Conservation (phyloP, 257 asterid species). For the Ocimum tenuiflorum region DNA sequence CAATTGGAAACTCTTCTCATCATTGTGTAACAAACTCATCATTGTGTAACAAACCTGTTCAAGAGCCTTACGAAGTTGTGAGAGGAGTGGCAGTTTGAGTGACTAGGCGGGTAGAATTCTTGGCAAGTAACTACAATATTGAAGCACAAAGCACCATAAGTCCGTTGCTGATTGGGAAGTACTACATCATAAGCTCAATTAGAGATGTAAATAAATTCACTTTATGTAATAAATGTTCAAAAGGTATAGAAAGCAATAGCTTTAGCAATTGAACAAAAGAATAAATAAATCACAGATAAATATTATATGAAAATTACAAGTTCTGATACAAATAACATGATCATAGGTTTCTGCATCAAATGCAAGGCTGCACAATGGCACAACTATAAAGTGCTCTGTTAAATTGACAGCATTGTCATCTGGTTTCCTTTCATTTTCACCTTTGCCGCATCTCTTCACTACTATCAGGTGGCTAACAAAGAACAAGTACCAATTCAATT, state of each 20-base stretch:
- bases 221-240: too few relatives aligned
- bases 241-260: too few relatives aligned
- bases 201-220: background rate
- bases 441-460: too few relatives aligned
- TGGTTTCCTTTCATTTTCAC: background rate
- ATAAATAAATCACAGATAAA: too few relatives aligned
- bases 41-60: conserved; percentile 53
- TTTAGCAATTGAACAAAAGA: too few relatives aligned
- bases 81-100: conserved; percentile 63
- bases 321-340: background rate
- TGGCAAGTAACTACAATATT: conserved; percentile 58
- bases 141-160: background rate
- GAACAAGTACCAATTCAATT: background rate
- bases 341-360: too few relatives aligned
- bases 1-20: background rate
- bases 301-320: too few relatives aligned
- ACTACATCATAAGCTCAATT: conserved; percentile 8
- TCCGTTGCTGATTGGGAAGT: background rate
- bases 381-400: background rate
- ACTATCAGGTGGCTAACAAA: too few relatives aligned
- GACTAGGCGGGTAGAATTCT: conserved; percentile 57
- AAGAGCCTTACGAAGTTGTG: conserved; percentile 65
- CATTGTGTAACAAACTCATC: too few relatives aligned
- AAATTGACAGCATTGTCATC: background rate
- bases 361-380: background rate